A percentile compares a stretch with the other conserved stretches of the same genome.
Conservation (phyloP, 1,284 basidiomycete genomes). For the Apiotrichum siamense region DNA sequence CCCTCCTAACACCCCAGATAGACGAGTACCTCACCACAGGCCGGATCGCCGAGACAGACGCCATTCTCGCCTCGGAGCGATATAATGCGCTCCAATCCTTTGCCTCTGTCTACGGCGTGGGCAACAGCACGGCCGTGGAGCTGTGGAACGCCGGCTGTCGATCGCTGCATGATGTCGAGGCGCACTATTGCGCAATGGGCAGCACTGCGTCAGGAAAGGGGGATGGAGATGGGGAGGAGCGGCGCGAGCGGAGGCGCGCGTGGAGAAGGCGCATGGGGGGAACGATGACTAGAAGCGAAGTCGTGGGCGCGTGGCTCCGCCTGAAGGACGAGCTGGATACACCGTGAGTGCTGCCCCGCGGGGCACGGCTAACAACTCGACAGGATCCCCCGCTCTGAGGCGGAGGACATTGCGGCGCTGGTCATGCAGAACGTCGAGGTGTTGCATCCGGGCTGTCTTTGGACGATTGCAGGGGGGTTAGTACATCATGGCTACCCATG, state of each 20-base stretch:
- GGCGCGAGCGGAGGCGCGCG: constrained; percentile 29
- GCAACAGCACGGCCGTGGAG: constrained; percentile 35
- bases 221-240: constrained; percentile 17
- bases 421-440: constrained; percentile 38
- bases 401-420: constrained; percentile 37
- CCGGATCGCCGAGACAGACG: constrained; percentile 30
- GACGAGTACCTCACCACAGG: constrained; percentile 44
- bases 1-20: too few relatives aligned
- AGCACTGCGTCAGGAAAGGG: constrained; percentile 7
- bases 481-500: constrained; percentile 5
- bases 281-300: constrained; percentile 42
- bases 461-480: constrained; percentile 42
- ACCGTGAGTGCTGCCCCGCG: constrained; percentile 27
- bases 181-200: constrained; percentile 29
- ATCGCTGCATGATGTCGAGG: constrained; percentile 34
- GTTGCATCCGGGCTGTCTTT: constrained; percentile 34
- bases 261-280: constrained; percentile 30
- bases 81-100: constrained; percentile 34
- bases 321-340: constrained; percentile 38
- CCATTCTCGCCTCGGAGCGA: constrained; percentile 31
- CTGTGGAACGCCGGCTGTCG: constrained; percentile 43
- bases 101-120: constrained; percentile 43
- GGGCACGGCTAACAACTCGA: not conserved
- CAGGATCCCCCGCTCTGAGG: constrained; percentile 42
- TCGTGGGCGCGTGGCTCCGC: constrained; percentile 42